A percentile compares a stretch with the other conserved stretches of the same genome.
Conservation (phyloP, 352 stramenopile genomes). For the Peronospora farinosa region DNA sequence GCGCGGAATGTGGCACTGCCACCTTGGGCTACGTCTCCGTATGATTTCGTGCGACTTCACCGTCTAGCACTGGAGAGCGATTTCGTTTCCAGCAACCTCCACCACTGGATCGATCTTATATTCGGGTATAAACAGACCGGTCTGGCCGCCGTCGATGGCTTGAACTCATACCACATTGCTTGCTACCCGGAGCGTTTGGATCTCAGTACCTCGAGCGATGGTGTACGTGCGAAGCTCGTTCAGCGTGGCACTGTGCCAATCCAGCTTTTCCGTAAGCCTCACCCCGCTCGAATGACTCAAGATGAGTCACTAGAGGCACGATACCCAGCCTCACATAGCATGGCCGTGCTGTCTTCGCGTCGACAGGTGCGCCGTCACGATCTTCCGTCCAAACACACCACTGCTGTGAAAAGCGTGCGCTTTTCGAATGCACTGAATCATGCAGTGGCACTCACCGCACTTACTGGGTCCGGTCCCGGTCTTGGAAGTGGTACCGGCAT, state of each 20-base stretch:
- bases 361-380: conserved; percentile 79
- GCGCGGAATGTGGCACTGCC: conserved; percentile 89
- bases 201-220: conserved; percentile 52
- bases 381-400: conserved; percentile 60
- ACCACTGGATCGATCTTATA: conserved; percentile 99
- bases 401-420: conserved; percentile 59
- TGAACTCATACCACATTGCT: conserved; percentile 91
- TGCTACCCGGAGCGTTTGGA: conserved; percentile 76
- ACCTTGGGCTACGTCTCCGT: conserved; percentile 91
- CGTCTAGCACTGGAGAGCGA: conserved; percentile 96
- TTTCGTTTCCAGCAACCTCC: conserved; percentile 94
- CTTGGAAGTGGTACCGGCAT: conserved; percentile 70
- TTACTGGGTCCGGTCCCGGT: conserved; percentile 36
- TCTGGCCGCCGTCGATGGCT: conserved; percentile 66
- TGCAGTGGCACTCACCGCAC: conserved; percentile 40
- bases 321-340: conserved; percentile 63
- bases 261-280: conserved; percentile 72
- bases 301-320: conserved; percentile 67
- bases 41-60: conserved; percentile 95
- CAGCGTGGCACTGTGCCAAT: conserved; percentile 70
- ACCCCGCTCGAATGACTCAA: conserved; percentile 65
- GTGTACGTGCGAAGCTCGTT: conserved; percentile 52
- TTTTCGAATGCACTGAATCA: conserved; percentile 76
- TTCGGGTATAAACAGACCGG: conserved; percentile 97
- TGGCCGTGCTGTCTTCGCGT: conserved; percentile 68